Base-by-base conservation (phyloP, 495 filamentous ascomycete species). In the Hypoxylon cercidicola region DNA sequence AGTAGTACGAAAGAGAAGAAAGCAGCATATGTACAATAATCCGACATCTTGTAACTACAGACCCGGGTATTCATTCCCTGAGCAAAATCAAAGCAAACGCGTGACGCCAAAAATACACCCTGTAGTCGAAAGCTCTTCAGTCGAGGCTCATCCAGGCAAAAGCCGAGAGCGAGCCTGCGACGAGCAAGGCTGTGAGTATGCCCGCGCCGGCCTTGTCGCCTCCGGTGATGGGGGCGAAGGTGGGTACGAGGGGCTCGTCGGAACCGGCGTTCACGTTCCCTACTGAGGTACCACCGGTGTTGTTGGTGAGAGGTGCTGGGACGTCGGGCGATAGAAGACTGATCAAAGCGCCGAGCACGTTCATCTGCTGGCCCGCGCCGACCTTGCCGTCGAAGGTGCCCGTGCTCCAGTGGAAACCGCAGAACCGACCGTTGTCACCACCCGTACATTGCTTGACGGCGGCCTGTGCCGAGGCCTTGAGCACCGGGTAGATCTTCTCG, bases 151-250 rank as follows among this genome's bases (percentile, higher is more conserved):
- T 82, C 80, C 80, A 82, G 18, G 72, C 74, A 59, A 81, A 80
- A 20, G 74, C 75, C 4, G 77, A 76, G 5, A 77, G 64, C 4
- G 73, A 70, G 18, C 69, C 67, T 0, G 65, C 67, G 47, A 81
- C 53, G n/a, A 84, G 50, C 64, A 79, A 10, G 15, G 84, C 73
- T 11, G 90, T 91, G 61, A 92, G 41, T 48, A 92, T 82, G 1
- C 82, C 82, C 3, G 89, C 90, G 7, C 88, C 90, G 4, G 86
- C 88, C 70, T 80, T 85, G 67, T 92, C 90, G 19, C 72, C 82
- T 23, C 75, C 80, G 1, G 83, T 87, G 40, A 89, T 80, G 23
- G 77, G 70, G 18, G 46, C 51, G 47, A 59, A 63, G 7, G 57
- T 66, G n/a, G 55, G 64, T 50, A 66, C 35, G 4, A 55, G 43